These are phyloP conservation scores for Vaucheria bursata DNA, from an alignment of 352 stramenopile genomes.

Conservation along the genomic window DNA sequence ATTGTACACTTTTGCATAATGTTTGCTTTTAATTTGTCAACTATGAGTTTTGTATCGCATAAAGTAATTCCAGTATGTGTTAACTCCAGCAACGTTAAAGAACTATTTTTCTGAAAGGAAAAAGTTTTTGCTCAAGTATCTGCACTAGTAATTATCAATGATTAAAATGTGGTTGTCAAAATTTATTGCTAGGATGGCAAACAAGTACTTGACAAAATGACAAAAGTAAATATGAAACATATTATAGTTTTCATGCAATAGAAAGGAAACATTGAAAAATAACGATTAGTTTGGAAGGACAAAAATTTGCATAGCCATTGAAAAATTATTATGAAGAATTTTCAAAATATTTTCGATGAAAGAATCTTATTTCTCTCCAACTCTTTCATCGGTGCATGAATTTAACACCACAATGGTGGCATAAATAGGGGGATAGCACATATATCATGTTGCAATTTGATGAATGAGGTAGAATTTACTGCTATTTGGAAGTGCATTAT, in stretches of 20 bases:
- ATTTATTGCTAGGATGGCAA: not conserved
- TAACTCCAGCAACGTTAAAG: slow-evolving; percentile 41
- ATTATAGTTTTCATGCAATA: no score
- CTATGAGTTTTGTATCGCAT: slow-evolving; percentile 15
- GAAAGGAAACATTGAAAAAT: no score
- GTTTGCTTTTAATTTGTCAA: slow-evolving; percentile 17
- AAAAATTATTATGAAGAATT: no score
- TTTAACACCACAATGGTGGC: no score
- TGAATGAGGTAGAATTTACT: not conserved
- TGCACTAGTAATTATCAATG: not conserved
- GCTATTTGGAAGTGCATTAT: not conserved
- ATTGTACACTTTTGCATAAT: slow-evolving; percentile 11
- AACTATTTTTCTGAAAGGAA: slow-evolving; percentile 12
- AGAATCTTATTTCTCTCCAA: no score
- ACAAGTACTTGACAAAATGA: not conserved
- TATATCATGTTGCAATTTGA: not conserved
- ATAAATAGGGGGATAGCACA: no score
- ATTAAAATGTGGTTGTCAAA: not conserved
- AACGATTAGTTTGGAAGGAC: no score
- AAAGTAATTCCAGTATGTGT: slow-evolving; percentile 27
- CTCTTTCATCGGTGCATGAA: no score
- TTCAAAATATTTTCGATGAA: no score
- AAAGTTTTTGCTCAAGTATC: not conserved
- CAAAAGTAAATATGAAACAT: not conserved
- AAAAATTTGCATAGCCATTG: no score